Evolutionary conservation across 2,329 filamentous ascomycete species (phyloP).

Genomic region (Hypoxylon sp.): DNA sequence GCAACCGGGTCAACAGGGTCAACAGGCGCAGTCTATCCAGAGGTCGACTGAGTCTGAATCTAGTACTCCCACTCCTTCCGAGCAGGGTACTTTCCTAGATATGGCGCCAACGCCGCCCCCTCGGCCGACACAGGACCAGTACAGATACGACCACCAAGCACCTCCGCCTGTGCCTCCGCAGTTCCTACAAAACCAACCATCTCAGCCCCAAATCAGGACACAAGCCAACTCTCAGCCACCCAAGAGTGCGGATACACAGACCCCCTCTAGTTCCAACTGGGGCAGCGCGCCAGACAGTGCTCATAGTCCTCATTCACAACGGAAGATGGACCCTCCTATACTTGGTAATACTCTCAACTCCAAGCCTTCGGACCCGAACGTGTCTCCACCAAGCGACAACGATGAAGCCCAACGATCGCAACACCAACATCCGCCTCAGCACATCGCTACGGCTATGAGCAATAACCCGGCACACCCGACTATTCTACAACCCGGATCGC

Average conservation of each 20-base stretch:
- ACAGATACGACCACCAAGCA: constrained; percentile 17
- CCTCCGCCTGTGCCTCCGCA: constrained; percentile 17
- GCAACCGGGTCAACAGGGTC: constrained; percentile 22
- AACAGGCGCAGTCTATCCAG: constrained; percentile 23
- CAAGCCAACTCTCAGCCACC: constrained; percentile 28
- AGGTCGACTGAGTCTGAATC: constrained; percentile 28
- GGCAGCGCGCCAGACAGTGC: constrained; percentile 40
- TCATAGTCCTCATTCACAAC: constrained; percentile 29
- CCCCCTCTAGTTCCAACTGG: constrained; percentile 44
- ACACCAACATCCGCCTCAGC: constrained; percentile 46
- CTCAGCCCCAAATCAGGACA: constrained; percentile 17
- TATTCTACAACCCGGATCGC: constrained; percentile 24
- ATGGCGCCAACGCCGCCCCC: constrained; percentile 42
- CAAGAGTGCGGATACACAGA: constrained; percentile 24
- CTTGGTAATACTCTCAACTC: constrained; percentile 16
- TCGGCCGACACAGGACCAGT: constrained; percentile 16
- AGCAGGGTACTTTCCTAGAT: constrained; percentile 42
- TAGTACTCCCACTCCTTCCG: constrained; percentile 32
- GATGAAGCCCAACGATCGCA: constrained; percentile 35
- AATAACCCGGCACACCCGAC: constrained; percentile 21
- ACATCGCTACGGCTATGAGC: constrained; percentile 46
- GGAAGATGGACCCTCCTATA: constrained; percentile 24
- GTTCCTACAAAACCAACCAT: constrained; percentile 10
- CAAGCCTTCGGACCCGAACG: constrained; percentile 29
- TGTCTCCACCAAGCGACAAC: constrained; percentile 36